These are phyloP conservation scores for Leptographium radiaticola DNA, from an alignment of 2,329 filamentous ascomycete genomes.

Conservation along the genomic window DNA sequence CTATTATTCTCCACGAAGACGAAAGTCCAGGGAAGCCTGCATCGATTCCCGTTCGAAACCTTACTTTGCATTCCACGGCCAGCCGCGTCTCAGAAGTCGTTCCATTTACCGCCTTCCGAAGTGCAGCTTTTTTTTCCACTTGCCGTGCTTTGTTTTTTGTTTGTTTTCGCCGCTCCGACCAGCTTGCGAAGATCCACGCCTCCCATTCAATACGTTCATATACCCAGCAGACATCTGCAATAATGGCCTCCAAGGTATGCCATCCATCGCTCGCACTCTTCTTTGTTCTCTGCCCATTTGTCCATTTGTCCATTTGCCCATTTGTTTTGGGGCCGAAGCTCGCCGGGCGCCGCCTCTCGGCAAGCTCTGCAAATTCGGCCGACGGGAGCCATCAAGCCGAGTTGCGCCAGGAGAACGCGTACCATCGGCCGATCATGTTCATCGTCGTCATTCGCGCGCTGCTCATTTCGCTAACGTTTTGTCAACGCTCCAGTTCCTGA, in stretches of 20 bases:
- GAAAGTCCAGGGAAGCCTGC: not conserved
- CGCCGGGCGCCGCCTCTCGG: not conserved
- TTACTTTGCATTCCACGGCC: not conserved
- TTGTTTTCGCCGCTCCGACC: not conserved
- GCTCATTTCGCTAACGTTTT: not conserved
- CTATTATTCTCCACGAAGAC: not conserved
- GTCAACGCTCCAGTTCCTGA: conserved; percentile 49
- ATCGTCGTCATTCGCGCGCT: not conserved
- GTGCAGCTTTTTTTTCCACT: not conserved
- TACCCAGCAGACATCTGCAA: not conserved
- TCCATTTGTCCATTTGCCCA: not conserved
- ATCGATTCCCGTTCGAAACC: not conserved
- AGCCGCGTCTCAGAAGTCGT: not conserved
- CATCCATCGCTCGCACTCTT: not conserved
- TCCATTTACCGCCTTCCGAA: not conserved
- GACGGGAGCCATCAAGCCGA: too few species aligned
- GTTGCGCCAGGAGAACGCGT: not conserved
- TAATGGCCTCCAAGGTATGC: conserved; percentile 3
- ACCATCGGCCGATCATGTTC: too few species aligned
- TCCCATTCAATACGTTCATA: not conserved
- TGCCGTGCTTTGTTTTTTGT: not conserved
- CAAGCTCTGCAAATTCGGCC: not conserved
- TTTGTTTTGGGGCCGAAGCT: not conserved
- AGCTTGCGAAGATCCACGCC: not conserved
- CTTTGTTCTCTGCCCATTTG: too few species aligned